Evolutionary conservation across 768 basidiomycete species (phyloP).

Genomic region (Termitomyces sp.): DNA sequence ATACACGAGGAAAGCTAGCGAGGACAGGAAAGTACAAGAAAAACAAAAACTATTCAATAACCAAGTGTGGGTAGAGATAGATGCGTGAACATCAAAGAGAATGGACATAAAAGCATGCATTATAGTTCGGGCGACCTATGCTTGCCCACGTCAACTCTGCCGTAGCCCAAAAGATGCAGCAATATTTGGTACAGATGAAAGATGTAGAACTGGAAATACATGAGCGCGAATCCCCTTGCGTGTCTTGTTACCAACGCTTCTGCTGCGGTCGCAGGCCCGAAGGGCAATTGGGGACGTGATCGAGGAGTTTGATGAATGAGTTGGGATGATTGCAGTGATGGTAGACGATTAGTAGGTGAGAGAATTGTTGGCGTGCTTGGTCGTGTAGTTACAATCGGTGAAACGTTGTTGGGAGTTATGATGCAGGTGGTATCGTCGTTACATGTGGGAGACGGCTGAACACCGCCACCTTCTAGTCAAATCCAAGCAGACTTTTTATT

Average conservation of each 20-base stretch:
- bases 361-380: conserved; percentile 5
- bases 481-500: conserved; percentile 19
- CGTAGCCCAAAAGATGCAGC: conserved; percentile 20
- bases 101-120: conserved; percentile 8
- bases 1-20: conserved; percentile 9
- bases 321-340: neutral
- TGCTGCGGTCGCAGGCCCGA: conserved; percentile 14
- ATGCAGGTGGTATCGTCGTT: conserved; percentile 16
- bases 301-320: neutral
- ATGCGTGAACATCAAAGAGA: neutral
- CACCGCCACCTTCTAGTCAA: conserved; percentile 20
- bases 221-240: conserved; percentile 18
- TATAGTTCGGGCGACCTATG: conserved; percentile 7
- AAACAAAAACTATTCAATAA: neutral
- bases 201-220: conserved; percentile 21
- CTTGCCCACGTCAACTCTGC: conserved; percentile 7
- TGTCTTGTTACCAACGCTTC: conserved; percentile 17
- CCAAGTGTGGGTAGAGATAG: neutral
- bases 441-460: conserved; percentile 1
- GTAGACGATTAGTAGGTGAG: conserved; percentile 4
- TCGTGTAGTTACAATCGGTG: conserved; percentile 11
- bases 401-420: conserved; percentile 11
- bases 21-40: conserved; percentile 14
- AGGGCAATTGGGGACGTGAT: conserved; percentile 14
- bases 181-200: conserved; percentile 23